phyloP scores from a whole-genome alignment of 1,284 basidiomycete species.

The Trichosporon faecale region DNA sequence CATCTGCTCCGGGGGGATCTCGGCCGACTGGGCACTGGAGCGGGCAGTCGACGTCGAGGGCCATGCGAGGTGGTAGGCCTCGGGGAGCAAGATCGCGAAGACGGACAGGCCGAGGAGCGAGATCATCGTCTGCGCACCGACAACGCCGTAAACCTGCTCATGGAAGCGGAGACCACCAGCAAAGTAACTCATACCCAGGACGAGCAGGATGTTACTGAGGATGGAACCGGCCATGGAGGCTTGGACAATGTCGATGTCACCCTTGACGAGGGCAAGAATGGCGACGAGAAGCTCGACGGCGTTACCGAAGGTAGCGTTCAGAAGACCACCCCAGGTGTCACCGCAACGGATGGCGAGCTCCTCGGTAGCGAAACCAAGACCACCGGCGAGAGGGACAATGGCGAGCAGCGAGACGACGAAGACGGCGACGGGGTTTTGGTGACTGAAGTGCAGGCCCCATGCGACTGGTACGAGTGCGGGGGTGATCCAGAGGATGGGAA shows the following conservation, averaged over 20 bases:
- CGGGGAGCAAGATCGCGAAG: slow-evolving; percentile 69
- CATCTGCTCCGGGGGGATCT: slow-evolving; percentile 34
- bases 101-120: slow-evolving; percentile 71
- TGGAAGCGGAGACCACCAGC: slow-evolving; percentile 61
- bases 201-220: slow-evolving; percentile 67
- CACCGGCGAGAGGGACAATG: slow-evolving; percentile 54
- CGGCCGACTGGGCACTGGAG: slow-evolving; percentile 10
- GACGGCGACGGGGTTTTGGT: slow-evolving; percentile 59
- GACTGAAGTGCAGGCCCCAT: slow-evolving; percentile 68
- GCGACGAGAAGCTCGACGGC: slow-evolving; percentile 58
- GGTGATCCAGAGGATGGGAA: slow-evolving; percentile 31
- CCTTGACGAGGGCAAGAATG: slow-evolving; percentile 77
- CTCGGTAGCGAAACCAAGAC: slow-evolving; percentile 55
- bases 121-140: slow-evolving; percentile 75
- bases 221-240: slow-evolving; percentile 63
- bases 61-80: slow-evolving; percentile 59
- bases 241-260: slow-evolving; percentile 77
- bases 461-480: slow-evolving; percentile 60
- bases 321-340: slow-evolving; percentile 53
- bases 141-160: slow-evolving; percentile 62
- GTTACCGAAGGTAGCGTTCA: slow-evolving; percentile 54
- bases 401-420: slow-evolving; percentile 67
- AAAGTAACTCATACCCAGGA: slow-evolving; percentile 68
- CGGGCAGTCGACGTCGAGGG: slow-evolving; percentile 28
- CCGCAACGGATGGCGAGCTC: slow-evolving; percentile 54